Percentiles rank a stretch among this genome's conserved stretches.
Conservation (phyloP, 495 filamentous ascomycete genomes). For the Geoglossum glabrum region DNA sequence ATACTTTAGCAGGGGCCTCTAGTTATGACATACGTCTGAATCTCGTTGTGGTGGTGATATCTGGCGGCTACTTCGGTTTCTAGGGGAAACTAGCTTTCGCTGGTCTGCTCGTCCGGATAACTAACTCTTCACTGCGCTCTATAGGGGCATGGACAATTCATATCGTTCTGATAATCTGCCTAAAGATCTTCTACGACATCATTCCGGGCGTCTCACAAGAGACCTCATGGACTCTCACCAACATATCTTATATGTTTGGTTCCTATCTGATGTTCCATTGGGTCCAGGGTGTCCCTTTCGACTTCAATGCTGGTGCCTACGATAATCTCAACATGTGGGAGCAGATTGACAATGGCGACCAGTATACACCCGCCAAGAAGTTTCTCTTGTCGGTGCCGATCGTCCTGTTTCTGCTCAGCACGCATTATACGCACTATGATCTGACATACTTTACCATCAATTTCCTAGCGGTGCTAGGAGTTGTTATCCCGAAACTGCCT, state of each 20-base stretch:
- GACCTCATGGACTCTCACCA: conserved; percentile 94
- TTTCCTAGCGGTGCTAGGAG: conserved; percentile 71
- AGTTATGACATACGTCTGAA: background rate
- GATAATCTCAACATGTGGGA: conserved; percentile 99
- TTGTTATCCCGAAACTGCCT: conserved; percentile 90
- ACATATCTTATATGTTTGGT: conserved; percentile 96
- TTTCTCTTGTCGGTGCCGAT: conserved; percentile 90
- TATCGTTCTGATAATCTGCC: conserved; percentile 64
- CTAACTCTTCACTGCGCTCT: background rate
- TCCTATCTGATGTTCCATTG: conserved; percentile 99
- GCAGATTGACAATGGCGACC: conserved; percentile 97
- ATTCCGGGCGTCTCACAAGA: conserved; percentile 90
- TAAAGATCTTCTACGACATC: conserved; percentile 93
- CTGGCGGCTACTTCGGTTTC: background rate
- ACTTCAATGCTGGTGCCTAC: conserved; percentile 97
- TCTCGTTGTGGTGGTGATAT: background rate
- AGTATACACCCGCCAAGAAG: conserved; percentile 97
- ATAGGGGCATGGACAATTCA: conserved; percentile 95
- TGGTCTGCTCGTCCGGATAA: background rate
- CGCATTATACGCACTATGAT: conserved; percentile 97
- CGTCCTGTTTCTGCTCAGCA: conserved; percentile 83
- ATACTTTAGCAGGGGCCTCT: background rate
- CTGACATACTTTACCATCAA: conserved; percentile 92
- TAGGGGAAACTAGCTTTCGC: background rate
- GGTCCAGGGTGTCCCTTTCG: conserved; percentile 93